These are phyloP conservation scores for Prunus davidiana DNA, from an alignment of 306 rosid species.

Conservation along the genomic window DNA sequence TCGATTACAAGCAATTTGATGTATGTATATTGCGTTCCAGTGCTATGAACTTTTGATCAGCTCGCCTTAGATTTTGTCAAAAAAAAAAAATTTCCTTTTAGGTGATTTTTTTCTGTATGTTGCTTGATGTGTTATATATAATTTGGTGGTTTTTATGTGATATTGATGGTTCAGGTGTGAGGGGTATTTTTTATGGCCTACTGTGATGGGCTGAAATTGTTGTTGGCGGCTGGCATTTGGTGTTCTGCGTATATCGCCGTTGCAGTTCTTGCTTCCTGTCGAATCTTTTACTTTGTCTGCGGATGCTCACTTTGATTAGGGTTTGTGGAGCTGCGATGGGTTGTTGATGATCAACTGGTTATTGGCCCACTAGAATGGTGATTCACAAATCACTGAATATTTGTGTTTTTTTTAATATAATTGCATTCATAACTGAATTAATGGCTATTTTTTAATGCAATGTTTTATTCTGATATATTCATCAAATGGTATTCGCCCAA, in stretches of 20 bases:
- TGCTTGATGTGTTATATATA: neutral
- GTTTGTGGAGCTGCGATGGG: constrained; percentile 10
- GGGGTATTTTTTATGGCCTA: constrained; percentile 48
- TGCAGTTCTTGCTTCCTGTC: constrained; percentile 55
- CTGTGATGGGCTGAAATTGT: constrained; percentile 36
- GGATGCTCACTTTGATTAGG: constrained; percentile 30
- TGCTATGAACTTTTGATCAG: neutral
- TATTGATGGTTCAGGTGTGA: constrained; percentile 33
- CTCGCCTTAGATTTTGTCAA: neutral
- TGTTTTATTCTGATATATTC: neutral
- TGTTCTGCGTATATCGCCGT: constrained; percentile 60
- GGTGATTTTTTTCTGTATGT: neutral
- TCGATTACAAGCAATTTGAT: neutral
- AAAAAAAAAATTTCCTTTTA: neutral
- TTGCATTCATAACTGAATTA: no score
- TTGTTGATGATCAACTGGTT: constrained; percentile 11
- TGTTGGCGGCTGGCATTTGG: constrained; percentile 60
- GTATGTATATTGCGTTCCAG: neutral
- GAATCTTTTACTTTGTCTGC: constrained; percentile 39
- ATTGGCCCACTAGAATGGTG: constrained; percentile 28
- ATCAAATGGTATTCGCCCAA: neutral
- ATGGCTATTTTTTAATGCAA: constrained; percentile 4
- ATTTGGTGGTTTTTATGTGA: neutral
- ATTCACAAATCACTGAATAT: neutral
- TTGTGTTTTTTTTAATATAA: neutral